Percentiles rank a stretch among this genome's conserved stretches.
These are phyloP conservation scores for Leptographium lundbergii DNA, from an alignment of 2,329 filamentous ascomycete genomes.

Conservation along the genomic window DNA sequence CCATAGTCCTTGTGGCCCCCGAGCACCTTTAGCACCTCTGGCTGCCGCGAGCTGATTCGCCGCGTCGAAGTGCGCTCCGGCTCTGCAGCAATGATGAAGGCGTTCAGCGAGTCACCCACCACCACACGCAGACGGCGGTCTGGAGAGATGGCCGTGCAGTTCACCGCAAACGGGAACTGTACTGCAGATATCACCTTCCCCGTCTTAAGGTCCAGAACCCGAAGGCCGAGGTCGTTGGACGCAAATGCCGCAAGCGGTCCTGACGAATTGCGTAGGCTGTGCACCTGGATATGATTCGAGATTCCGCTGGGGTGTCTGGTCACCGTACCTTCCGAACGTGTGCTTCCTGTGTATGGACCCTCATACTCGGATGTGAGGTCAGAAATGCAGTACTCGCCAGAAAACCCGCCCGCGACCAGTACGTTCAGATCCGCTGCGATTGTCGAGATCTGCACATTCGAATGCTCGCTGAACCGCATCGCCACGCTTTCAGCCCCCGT, in stretches of 20 bases:
- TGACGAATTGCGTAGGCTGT: conserved; percentile 37
- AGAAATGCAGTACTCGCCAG: conserved; percentile 40
- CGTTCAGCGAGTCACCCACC: conserved; percentile 55
- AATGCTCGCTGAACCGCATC: conserved; percentile 27
- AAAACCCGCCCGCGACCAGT: conserved; percentile 47
- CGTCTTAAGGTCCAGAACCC: conserved; percentile 44
- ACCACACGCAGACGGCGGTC: conserved; percentile 59
- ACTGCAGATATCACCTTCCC: conserved; percentile 43
- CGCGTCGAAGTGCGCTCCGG: conserved; percentile 27
- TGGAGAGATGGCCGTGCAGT: conserved; percentile 61
- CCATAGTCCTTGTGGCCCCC: conserved; percentile 56
- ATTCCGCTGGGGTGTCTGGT: conserved; percentile 40
- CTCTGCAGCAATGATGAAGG: conserved; percentile 57
- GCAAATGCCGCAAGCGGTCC: conserved; percentile 45
- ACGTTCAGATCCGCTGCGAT: conserved; percentile 39
- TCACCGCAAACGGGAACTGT: conserved; percentile 49
- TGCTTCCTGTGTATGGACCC: conserved; percentile 18
- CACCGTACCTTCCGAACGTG: conserved; percentile 31
- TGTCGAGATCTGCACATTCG: conserved; percentile 33
- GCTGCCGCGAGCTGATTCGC: conserved; percentile 9
- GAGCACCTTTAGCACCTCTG: conserved; percentile 40
- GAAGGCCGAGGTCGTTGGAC: conserved; percentile 48
- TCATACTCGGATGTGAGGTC: conserved; percentile 24
- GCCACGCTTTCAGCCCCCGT: conserved; percentile 30
- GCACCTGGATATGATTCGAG: conserved; percentile 51